A percentile compares a stretch with the other conserved stretches of the same genome.
Evolutionary conservation across 805 yeast genomes (phyloP).

Genomic region (Candida glaebosa): DNA sequence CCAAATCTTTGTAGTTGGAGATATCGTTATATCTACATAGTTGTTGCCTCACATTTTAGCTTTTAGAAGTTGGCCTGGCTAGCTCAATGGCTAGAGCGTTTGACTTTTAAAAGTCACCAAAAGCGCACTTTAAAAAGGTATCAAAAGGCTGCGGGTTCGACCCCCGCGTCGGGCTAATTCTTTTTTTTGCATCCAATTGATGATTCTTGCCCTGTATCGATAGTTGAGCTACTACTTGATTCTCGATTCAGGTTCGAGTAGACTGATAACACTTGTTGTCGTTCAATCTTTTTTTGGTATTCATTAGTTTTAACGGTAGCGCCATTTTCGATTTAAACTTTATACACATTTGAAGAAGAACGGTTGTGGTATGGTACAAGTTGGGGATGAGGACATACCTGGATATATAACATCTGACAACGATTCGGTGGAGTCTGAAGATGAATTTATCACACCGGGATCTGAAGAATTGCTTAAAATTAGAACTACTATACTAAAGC

Average conservation of each 20-base stretch:
- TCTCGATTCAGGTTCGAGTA: too few species aligned
- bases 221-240: too few species aligned
- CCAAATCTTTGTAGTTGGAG: too few species aligned
- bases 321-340: background rate
- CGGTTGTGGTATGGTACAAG: background rate
- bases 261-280: too few species aligned
- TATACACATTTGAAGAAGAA: background rate
- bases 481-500: slow-evolving; percentile 49
- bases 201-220: too few species aligned
- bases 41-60: too few species aligned
- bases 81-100: slow-evolving; percentile 30
- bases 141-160: slow-evolving; percentile 26
- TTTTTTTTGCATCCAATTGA: slow-evolving; percentile 7
- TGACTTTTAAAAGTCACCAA: slow-evolving; percentile 17
- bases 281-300: too few species aligned
- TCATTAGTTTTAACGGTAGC: background rate
- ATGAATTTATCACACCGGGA: slow-evolving; percentile 86
- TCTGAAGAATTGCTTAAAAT: slow-evolving; percentile 46
- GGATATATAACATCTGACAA: background rate
- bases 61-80: slow-evolving; percentile 21
- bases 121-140: slow-evolving; percentile 9
- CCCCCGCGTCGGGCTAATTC: slow-evolving; percentile 14
- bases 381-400: background rate
- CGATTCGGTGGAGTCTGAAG: slow-evolving; percentile 35
- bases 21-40: too few species aligned